Percentiles rank a stretch among this genome's conserved stretches.
Conservation (phyloP, 2,329 filamentous ascomycete species). For the Colletotrichum sublineola region DNA sequence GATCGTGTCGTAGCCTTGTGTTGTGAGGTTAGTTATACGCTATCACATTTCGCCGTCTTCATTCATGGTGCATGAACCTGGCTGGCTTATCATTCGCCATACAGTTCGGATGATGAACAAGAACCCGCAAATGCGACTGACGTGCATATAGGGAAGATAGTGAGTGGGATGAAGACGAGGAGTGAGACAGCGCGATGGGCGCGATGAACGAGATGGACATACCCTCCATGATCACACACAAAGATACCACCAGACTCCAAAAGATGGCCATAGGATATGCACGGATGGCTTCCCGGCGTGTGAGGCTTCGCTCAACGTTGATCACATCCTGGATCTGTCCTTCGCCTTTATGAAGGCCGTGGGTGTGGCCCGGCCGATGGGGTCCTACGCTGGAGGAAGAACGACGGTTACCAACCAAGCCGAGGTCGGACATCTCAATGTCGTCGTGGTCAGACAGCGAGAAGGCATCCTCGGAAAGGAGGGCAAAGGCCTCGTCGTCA, state of each 20-base stretch:
- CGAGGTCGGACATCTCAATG: conserved; percentile 1
- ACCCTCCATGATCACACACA: conserved; percentile 52
- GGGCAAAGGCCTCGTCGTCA: conserved; percentile 19
- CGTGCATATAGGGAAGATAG: fast-evolving
- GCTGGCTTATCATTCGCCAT: not conserved
- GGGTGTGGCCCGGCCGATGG: not conserved
- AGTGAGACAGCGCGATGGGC: too few relatives aligned
- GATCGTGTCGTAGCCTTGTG: conserved; percentile 41
- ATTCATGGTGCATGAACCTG: not conserved
- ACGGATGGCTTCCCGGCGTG: conserved; percentile 47
- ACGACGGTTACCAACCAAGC: not conserved
- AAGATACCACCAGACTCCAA: conserved; percentile 46
- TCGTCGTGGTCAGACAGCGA: not conserved
- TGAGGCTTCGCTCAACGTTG: conserved; percentile 45
- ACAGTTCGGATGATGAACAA: not conserved
- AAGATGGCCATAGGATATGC: conserved; percentile 48
- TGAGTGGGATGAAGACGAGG: not conserved
- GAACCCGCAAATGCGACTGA: too few relatives aligned
- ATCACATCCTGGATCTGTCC: conserved; percentile 3
- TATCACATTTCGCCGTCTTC: not conserved
- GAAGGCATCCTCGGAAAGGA: not conserved
- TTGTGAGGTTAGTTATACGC: not conserved
- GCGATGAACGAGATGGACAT: not conserved
- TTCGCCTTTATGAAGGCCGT: not conserved
- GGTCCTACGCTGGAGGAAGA: not conserved